These are phyloP conservation scores for Strigomonas culicis DNA, from an alignment of 208 protist genomes.

Conservation along the genomic window DNA sequence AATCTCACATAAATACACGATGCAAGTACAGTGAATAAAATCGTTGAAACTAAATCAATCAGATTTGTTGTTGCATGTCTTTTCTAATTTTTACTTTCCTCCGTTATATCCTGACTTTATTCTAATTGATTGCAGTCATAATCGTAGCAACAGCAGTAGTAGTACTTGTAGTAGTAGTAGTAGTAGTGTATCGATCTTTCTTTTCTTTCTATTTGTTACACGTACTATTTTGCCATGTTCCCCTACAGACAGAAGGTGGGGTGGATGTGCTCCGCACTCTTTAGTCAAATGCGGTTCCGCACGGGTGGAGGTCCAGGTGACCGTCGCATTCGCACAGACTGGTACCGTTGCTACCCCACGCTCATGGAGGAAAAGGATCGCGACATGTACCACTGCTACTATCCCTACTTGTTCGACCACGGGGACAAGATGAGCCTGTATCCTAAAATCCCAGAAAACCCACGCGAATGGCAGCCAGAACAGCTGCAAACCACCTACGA, in stretches of 20 bases:
- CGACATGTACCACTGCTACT: constrained; percentile 94
- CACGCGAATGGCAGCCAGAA: constrained; percentile 85
- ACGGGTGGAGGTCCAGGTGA: constrained; percentile 80
- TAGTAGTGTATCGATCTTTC: not conserved
- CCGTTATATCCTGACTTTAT: not conserved
- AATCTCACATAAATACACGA: not conserved
- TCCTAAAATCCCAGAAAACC: constrained; percentile 90
- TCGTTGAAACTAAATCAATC: not conserved
- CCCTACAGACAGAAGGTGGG: not conserved
- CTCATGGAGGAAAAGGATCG: constrained; percentile 88
- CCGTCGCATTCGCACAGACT: constrained; percentile 78
- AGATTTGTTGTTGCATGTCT: not conserved
- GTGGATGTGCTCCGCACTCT: constrained; percentile 9
- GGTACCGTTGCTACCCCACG: constrained; percentile 87
- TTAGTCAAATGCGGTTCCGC: constrained; percentile 33
- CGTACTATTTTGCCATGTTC: not conserved
- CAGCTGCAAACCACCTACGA: constrained; percentile 94
- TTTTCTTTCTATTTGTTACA: not conserved
- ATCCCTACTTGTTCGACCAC: constrained; percentile 92
- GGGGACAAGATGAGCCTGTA: constrained; percentile 91
- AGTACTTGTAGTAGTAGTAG: not conserved
- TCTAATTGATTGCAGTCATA: not conserved
- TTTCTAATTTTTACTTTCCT: not conserved
- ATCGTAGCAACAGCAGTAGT: not conserved
- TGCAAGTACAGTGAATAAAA: not conserved